phyloP scores from a whole-genome alignment of 129 eudicot genomes.

The Artemisia argyi region DNA sequence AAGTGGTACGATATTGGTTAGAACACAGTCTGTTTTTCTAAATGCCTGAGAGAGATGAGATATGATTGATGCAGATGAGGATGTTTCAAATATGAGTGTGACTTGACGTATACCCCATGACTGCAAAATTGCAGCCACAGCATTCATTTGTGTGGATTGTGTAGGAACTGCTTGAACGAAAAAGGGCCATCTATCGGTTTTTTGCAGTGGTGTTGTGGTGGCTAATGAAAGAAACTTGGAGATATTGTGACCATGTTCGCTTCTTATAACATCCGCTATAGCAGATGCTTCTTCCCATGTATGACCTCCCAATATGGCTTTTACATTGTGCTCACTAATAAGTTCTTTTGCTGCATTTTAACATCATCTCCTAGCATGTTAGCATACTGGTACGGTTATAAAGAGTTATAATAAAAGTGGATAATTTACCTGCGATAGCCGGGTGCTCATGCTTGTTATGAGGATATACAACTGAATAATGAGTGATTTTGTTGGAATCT shows the following conservation, averaged over 20 bases:
- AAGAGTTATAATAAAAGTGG: too few relatives aligned
- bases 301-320: conserved; percentile 51
- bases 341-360: conserved; percentile 21
- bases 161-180: conserved; percentile 18
- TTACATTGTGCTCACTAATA: conserved; percentile 28
- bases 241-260: too few relatives aligned
- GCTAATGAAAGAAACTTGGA: too few relatives aligned
- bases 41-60: too few relatives aligned
- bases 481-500: conserved; percentile 12
- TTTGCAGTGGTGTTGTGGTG: too few relatives aligned
- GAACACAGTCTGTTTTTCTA: too few relatives aligned
- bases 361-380: too few relatives aligned
- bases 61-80: too few relatives aligned
- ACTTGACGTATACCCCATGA: conserved; percentile 35
- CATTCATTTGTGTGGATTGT: conserved; percentile 42
- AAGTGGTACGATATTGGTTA: too few relatives aligned
- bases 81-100: conserved; percentile 14
- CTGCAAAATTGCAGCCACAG: conserved; percentile 40
- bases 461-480: conserved; percentile 17
- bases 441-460: conserved; percentile 29
- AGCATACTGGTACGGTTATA: too few relatives aligned
- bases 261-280: too few relatives aligned
- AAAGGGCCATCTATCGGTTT: too few relatives aligned
- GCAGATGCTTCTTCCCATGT: conserved; percentile 48
- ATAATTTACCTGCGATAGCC: conserved; percentile 31